Percentiles rank a stretch among this genome's conserved stretches.
phyloP scores from a whole-genome alignment of 176 grass and related monocot genomes.

The Rhynchospora pubera region DNA sequence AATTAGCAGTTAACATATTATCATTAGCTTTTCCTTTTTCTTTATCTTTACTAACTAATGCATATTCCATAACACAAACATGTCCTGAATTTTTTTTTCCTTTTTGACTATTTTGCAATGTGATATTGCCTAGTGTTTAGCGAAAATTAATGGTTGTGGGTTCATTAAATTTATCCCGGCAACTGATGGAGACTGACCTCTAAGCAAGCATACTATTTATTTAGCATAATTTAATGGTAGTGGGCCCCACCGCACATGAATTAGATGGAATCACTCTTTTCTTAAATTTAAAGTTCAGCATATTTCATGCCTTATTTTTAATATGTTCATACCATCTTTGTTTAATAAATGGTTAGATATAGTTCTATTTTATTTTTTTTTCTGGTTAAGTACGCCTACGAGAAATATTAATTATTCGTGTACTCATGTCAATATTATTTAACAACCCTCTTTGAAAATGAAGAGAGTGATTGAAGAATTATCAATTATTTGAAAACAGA shows the following conservation, averaged over 20 bases:
- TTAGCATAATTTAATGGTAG: not conserved
- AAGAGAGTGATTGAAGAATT: not conserved
- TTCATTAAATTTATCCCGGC: not conserved
- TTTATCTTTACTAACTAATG: too few relatives aligned
- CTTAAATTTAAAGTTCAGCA: not conserved
- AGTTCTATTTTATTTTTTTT: too few relatives aligned
- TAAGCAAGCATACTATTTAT: conserved; percentile 2
- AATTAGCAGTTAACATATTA: too few relatives aligned
- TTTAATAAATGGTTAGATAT: not conserved
- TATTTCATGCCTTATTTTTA: not conserved
- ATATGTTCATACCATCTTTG: not conserved
- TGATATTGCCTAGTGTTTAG: not conserved
- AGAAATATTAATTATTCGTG: too few relatives aligned
- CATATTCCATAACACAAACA: not conserved
- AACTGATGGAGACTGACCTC: not conserved
- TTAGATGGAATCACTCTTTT: not conserved
- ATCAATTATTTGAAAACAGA: not conserved
- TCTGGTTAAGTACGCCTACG: too few relatives aligned
- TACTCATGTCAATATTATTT: not conserved
- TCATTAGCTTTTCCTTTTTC: too few relatives aligned
- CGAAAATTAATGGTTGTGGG: not conserved
- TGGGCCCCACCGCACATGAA: conserved; percentile 4
- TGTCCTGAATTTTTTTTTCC: not conserved
- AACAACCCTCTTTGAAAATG: not conserved
- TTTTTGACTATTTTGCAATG: not conserved